Conservation (phyloP, 1,284 basidiomycete species). For the Limonomyces culmigenus region DNA sequence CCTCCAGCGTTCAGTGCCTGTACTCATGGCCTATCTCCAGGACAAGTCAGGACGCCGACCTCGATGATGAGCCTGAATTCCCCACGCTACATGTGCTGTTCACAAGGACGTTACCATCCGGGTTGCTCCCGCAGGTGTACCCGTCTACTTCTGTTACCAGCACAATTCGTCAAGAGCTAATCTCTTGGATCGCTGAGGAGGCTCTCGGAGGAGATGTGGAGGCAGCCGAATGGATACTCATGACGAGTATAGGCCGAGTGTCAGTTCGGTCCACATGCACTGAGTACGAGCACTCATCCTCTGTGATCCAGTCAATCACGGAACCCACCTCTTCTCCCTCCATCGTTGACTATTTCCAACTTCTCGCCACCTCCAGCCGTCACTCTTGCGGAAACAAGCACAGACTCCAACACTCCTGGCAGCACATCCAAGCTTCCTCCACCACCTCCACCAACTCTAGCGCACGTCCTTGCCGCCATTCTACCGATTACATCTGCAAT, state of each 20-base stretch:
- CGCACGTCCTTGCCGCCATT: conserved; percentile 34
- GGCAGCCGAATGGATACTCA: conserved; percentile 66
- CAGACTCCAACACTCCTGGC: conserved; percentile 2
- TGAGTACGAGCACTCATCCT: conserved; percentile 1
- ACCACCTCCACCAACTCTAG: conserved; percentile 23
- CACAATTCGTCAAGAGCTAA: conserved; percentile 30
- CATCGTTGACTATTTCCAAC: conserved; percentile 43
- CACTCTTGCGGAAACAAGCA: conserved; percentile 7
- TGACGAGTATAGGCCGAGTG: conserved; percentile 51
- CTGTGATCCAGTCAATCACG: conserved; percentile 42
- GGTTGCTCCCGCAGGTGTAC: conserved; percentile 20
- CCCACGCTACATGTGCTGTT: conserved; percentile 60
- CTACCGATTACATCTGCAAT: conserved; percentile 32
- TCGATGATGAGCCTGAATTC: conserved; percentile 20
- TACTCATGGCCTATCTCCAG: conserved; percentile 1
- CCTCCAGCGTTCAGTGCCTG: not conserved
- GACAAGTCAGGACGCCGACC: conserved; percentile 9
- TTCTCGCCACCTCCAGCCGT: conserved; percentile 30
- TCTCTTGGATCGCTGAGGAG: conserved; percentile 55
- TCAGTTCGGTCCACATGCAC: conserved; percentile 18
- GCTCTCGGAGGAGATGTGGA: conserved; percentile 48
- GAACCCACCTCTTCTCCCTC: conserved; percentile 48
- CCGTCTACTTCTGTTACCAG: conserved; percentile 9
- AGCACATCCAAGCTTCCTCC: not conserved
- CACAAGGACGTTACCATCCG: conserved; percentile 20